Base-by-base conservation (phyloP, 164 flowering plant species). In the Aristolochia californica region DNA sequence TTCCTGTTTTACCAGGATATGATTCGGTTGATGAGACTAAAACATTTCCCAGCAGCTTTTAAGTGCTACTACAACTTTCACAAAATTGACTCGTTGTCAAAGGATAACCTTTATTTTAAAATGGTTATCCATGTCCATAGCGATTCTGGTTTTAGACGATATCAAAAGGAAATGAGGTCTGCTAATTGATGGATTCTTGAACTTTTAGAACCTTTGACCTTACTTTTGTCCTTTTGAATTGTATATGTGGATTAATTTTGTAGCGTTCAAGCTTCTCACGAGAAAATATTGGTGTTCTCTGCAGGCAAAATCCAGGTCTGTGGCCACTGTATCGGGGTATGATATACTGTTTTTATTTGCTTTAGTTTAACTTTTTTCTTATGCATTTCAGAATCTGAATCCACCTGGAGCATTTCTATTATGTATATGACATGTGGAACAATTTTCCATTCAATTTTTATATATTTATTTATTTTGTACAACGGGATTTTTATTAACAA, bases 311-410 rank as follows among this genome's bases (percentile, higher is more conserved):
- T 50, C 88, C 95, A 47, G 93, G 77, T 44, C 58, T 93, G 63
- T 89, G 99, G 99, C 99, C 99, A 22, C 62, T 93, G 53, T 93
- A 89, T 76, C 84, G 99, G 81, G 99, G 99, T 87, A 75, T 16
- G 38, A 24, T 23, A 24, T 22, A 26, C 56, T 24, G 56, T n/a
- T 17, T 47, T 47, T 47, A 17, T 47, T 47, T 47, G 5, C n/a
- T 21, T 47, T 7, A 51, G 22, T 51, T 23, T 51, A 13, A 51
- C 18, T 12, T 47, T 47, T 17, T 4, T 1, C 5, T 47, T 47
- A 2, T n/a, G n/a, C n/a, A n/a, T n/a, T n/a, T n/a, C n/a, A n/a
- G n/a, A n/a, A n/a, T n/a, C n/a, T n/a, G n/a, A n/a, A n/a, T n/a
- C n/a, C n/a, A n/a, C n/a, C n/a, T n/a, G n/a, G n/a, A n/a, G n/a